phyloP scores from a whole-genome alignment of 2,329 filamentous ascomycete genomes.

The Dryadomyces quercus-mongolicae region DNA sequence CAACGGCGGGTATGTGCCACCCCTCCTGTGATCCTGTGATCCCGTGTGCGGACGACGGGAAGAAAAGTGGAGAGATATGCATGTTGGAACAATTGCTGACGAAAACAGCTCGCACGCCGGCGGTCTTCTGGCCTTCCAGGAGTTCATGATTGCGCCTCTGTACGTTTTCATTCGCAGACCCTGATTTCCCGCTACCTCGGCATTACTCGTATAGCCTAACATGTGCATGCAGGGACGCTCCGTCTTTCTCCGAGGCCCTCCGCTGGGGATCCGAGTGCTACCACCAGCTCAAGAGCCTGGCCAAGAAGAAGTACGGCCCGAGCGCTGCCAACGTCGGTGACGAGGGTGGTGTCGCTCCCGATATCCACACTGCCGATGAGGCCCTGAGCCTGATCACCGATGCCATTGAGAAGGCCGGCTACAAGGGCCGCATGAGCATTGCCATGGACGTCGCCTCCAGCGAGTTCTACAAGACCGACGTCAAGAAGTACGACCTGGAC shows the following conservation, averaged over 20 bases:
- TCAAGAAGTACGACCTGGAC: conserved; percentile 99
- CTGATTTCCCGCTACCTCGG: background rate
- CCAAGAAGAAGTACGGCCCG: conserved; percentile 99
- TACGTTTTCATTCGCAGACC: conserved; percentile 28
- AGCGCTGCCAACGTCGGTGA: conserved; percentile 98
- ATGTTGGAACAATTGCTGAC: background rate
- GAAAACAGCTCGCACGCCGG: conserved; percentile 72
- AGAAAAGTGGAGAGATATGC: background rate
- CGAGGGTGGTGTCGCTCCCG: conserved; percentile 97
- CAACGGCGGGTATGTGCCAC: conserved; percentile 45
- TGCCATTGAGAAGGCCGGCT: conserved; percentile 88
- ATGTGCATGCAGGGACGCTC: conserved; percentile 49
- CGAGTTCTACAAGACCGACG: conserved; percentile 97
- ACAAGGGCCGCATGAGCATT: conserved; percentile 93
- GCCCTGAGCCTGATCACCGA: conserved; percentile 92
- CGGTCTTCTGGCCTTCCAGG: conserved; percentile 89
- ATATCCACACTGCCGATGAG: conserved; percentile 95
- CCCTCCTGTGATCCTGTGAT: background rate
- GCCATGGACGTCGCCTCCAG: conserved; percentile 98
- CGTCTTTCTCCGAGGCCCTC: conserved; percentile 89
- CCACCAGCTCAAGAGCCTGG: conserved; percentile 90
- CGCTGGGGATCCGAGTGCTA: conserved; percentile 96
- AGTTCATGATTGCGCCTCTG: conserved; percentile 90
- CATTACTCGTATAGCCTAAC: background rate
- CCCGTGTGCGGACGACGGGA: background rate